These are phyloP conservation scores for Mortierella sp. DNA, from an alignment of 371 early-diverging fungal genomes.

Conservation along the genomic window DNA sequence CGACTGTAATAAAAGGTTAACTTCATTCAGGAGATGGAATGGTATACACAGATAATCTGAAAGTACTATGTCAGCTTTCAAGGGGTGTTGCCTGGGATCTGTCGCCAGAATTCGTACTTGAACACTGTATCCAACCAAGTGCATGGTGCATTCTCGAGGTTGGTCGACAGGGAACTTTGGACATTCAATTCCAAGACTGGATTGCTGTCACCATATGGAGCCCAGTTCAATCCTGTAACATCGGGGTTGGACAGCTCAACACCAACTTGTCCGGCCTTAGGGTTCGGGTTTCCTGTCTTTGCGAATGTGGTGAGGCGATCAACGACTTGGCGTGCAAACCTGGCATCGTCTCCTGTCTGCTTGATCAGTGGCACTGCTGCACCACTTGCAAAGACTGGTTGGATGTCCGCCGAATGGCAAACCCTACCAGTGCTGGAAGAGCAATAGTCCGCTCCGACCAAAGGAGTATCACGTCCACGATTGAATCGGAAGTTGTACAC, in stretches of 20 bases:
- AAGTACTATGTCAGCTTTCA: not conserved
- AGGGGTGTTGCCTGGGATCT: conserved; percentile 22
- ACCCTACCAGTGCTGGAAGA: conserved; percentile 29
- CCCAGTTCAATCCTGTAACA: conserved; percentile 35
- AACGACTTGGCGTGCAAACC: conserved; percentile 42
- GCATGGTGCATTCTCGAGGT: conserved; percentile 23
- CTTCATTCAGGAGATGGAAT: too few relatives aligned
- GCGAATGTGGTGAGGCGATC: conserved; percentile 48
- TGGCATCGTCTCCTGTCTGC: conserved; percentile 35
- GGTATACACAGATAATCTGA: too few relatives aligned
- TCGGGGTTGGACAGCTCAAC: conserved; percentile 25
- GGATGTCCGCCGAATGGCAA: conserved; percentile 35
- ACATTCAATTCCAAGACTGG: conserved; percentile 30
- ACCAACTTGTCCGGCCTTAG: conserved; percentile 6
- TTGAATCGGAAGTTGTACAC: conserved; percentile 45
- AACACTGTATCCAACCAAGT: conserved; percentile 35
- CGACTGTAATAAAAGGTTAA: too few relatives aligned
- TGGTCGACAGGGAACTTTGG: conserved; percentile 18
- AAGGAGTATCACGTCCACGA: conserved; percentile 35
- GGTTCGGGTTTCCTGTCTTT: conserved; percentile 42
- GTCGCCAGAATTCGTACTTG: conserved; percentile 27
- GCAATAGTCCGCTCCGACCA: conserved; percentile 19
- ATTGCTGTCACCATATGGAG: conserved; percentile 20
- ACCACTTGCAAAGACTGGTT: conserved; percentile 22
- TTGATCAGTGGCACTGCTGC: conserved; percentile 4